Evolutionary conservation across 106 monocot genomes (phyloP), one percentile per base, ranked within the genome.

Genomic region (Dendrobium catenatum): DNA sequence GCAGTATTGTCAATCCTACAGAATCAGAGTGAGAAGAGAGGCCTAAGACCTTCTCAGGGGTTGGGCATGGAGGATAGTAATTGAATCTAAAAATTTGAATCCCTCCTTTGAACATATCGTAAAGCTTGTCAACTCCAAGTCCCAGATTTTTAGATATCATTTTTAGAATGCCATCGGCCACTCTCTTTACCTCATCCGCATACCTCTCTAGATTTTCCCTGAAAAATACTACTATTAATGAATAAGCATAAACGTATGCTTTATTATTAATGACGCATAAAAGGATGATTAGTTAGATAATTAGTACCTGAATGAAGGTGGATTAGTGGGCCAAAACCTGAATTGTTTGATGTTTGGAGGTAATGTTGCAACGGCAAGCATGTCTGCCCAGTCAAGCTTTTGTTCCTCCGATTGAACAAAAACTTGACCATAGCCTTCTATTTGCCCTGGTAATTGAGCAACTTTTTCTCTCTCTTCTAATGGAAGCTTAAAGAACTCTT

Each of bases 361-460:
- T 24, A 31, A 82, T 33, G 82, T 85, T 27, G 15, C 29, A 4
- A 89, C 70, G n/a, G 73, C 82, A 42, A 78, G 26, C 80, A 86
- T 78, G 16, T 89, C 89, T 6, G 59, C 67, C 89, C 89, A 89
- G 20, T 89, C 89, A 51, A 89, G 51, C 48, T 84, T 81, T 58
- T 89, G 89, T 4, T 89, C 83, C 4, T 86, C 84, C 1, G 86
- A 89, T 7, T 81, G 49, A 2, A 89, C 84, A 40, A 86, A 89
- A 19, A 79, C 76, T 59, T 89, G 86, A 17, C 89, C 89, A 55
- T 86, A 89, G 11, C 89, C 89, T 72, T 89, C 81, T 20, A 79
- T 9, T 27, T 78, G 79, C 9, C 68, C 78, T 24, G 79, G 58
- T 9, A 19, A 3, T 37, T 81, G 81, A 2, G 77, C 78, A 18